These are phyloP conservation scores for Cordyceps farinosa DNA, from an alignment of 2,329 filamentous ascomycete species.

Conservation along the genomic window DNA sequence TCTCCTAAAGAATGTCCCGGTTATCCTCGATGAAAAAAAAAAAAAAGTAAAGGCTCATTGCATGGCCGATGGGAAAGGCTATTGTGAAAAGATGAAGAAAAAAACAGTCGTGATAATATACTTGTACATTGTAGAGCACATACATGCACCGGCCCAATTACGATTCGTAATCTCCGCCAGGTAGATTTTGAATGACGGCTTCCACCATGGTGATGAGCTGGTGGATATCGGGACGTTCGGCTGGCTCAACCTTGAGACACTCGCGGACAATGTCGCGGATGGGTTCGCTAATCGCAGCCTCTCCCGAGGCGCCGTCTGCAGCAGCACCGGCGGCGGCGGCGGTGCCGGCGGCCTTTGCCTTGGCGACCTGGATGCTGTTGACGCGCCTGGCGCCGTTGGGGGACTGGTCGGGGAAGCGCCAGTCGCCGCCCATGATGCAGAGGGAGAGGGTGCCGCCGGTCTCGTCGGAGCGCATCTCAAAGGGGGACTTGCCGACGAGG, in stretches of 20 bases:
- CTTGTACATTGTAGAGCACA: background rate
- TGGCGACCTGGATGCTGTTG: slow-evolving; percentile 34
- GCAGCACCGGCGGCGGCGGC: slow-evolving; percentile 25
- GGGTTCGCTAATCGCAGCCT: slow-evolving; percentile 66
- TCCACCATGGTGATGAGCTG: slow-evolving; percentile 79
- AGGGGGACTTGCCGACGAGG: slow-evolving; percentile 92
- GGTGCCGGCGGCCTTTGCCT: slow-evolving; percentile 28
- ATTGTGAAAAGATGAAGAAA: background rate
- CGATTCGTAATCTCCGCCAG: slow-evolving; percentile 44
- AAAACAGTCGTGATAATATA: background rate
- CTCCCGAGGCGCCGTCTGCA: slow-evolving; percentile 26
- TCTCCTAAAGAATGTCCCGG: background rate
- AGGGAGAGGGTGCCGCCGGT: slow-evolving; percentile 91
- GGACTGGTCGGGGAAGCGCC: slow-evolving; percentile 91
- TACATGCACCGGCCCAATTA: background rate
- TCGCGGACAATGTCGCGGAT: slow-evolving; percentile 84
- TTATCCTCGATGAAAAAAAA: slow-evolving; percentile 6
- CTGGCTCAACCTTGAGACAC: slow-evolving; percentile 83
- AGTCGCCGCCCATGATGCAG: slow-evolving; percentile 89
- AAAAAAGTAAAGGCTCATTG: background rate
- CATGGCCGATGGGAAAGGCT: background rate
- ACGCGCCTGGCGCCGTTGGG: slow-evolving; percentile 51
- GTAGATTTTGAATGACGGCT: slow-evolving; percentile 62
- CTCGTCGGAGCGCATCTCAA: slow-evolving; percentile 93
- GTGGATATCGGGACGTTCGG: slow-evolving; percentile 81